Base-by-base conservation (phyloP, 345 rosid species). In the Diplotaxis tenuifolia region DNA sequence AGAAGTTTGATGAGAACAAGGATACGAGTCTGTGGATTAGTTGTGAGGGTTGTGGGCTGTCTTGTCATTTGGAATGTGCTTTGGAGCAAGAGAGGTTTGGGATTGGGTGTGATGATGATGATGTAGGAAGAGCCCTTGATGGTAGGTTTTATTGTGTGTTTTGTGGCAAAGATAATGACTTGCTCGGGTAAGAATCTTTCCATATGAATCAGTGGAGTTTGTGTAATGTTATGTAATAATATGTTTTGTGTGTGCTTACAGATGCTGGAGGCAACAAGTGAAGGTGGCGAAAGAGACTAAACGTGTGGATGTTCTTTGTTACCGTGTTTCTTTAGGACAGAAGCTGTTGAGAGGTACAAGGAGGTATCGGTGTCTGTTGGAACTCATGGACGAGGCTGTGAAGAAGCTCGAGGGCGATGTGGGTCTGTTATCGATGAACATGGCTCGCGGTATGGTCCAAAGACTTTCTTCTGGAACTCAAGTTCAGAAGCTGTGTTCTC, bases 261-360 rank as follows among this genome's bases (percentile, higher is more conserved):
- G 97, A 76, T 88, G 97, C 81, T 89, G 95, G 98, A 91, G 87
- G 84, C 87, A 94, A 79, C 98, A 94, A 77, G 62, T 94, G 83
- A 71, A 82, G 82, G 76, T 75, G 42, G 96, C 97, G 0, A 91
- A 79, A 67, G 92, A 88, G 65, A 91, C 97, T 0, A 78, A 93
- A 73, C 87, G 96, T 63, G 95, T 91, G 31, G 96, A 91, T 73
- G 88, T 91, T 69, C 86, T 94, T 16, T 89, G 96, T 74, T 91
- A 94, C 76, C 97, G 98, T 12, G 65, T 91, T 31, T 89, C 93
- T 23, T 76, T 94, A 60, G 85, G 91, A 70, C 90, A 86, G 76
- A 94, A 87, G 80, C 92, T 94, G 79, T 80, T 86, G 62, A 79
- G 74, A 29, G 88, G 89, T 52, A 80, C 93, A 25, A 82, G 62